Evolutionary conservation across 805 yeast genomes (phyloP).

Genomic region (Debaryomyces castellii): DNA sequence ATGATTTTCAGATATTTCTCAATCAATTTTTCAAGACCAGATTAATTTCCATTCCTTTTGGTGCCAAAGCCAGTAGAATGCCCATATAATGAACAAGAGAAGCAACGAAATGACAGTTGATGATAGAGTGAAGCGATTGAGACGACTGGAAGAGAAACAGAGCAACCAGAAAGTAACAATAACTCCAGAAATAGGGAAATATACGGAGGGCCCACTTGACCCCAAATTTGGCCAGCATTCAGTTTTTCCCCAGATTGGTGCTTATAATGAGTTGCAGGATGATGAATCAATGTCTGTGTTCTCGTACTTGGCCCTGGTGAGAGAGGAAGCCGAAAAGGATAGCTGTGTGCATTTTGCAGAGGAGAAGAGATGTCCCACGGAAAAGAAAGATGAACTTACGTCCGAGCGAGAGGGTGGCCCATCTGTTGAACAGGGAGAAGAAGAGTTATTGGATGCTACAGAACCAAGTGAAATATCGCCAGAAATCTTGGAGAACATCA

Average conservation of each 20-base stretch:
- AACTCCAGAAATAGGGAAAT: background rate
- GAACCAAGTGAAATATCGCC: background rate
- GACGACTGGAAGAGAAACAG: background rate
- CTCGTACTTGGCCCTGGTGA: slow-evolving; percentile 25
- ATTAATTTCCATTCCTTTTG: no score
- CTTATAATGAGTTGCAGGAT: slow-evolving; percentile 4
- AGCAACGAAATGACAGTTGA: background rate
- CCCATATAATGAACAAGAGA: background rate
- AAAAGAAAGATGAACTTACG: no score
- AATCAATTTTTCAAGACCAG: background rate
- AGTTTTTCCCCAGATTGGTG: slow-evolving; percentile 22
- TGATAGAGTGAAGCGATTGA: slow-evolving; percentile 1
- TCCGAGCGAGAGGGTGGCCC: no score
- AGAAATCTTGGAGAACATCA: background rate
- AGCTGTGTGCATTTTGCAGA: slow-evolving; percentile 12
- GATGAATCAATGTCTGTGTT: slow-evolving; percentile 13
- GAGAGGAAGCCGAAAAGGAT: slow-evolving; percentile 31
- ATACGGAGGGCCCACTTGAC: slow-evolving; percentile 21
- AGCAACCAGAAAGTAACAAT: background rate
- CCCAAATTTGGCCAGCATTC: slow-evolving; percentile 29
- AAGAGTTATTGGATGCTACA: no score
- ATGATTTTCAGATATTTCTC: background rate
- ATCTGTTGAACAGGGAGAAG: no score
- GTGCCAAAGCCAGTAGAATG: no score
- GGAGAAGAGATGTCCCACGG: no score